These are phyloP conservation scores for Hypoxylon sp. DNA, from an alignment of 2,329 filamentous ascomycete genomes.

Conservation along the genomic window DNA sequence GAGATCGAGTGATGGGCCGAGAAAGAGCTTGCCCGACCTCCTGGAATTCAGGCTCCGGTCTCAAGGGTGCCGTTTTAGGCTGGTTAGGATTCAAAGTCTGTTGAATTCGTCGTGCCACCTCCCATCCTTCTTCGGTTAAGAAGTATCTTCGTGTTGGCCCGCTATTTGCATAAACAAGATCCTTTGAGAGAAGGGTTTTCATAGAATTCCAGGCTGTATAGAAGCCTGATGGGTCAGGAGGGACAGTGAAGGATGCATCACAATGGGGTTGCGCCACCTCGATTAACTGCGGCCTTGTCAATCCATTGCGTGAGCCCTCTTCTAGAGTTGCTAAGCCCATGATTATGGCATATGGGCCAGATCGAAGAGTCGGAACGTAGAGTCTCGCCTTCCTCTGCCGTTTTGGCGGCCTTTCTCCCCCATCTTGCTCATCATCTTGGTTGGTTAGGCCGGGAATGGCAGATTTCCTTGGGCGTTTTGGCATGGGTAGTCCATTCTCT, in stretches of 20 bases:
- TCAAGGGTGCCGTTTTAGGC: constrained; percentile 36
- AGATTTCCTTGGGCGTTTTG: constrained; percentile 67
- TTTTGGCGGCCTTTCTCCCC: constrained; percentile 63
- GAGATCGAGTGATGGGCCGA: constrained; percentile 32
- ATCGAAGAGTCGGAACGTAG: constrained; percentile 81
- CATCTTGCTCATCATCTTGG: constrained; percentile 56
- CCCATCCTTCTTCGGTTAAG: constrained; percentile 84
- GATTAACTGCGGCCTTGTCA: constrained; percentile 79
- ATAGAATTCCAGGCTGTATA: constrained; percentile 89
- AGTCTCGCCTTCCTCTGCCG: constrained; percentile 72
- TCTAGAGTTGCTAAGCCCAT: constrained; percentile 74
- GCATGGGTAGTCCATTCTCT: constrained; percentile 77
- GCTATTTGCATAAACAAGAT: constrained; percentile 79
- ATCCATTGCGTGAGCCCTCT: constrained; percentile 67
- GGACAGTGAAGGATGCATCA: constrained; percentile 79
- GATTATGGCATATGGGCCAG: constrained; percentile 80
- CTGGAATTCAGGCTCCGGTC: constrained; percentile 29
- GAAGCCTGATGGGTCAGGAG: constrained; percentile 76
- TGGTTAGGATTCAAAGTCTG: constrained; percentile 57
- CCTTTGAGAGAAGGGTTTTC: constrained; percentile 80
- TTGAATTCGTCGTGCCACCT: constrained; percentile 76
- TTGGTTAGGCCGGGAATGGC: constrained; percentile 51
- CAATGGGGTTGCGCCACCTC: constrained; percentile 79
- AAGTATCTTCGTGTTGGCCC: constrained; percentile 77
- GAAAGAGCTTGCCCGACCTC: constrained; percentile 32